A percentile compares a stretch with the other conserved stretches of the same genome.
These are phyloP conservation scores for Debaryomyces castellii DNA, from an alignment of 805 yeast genomes.

Conservation along the genomic window DNA sequence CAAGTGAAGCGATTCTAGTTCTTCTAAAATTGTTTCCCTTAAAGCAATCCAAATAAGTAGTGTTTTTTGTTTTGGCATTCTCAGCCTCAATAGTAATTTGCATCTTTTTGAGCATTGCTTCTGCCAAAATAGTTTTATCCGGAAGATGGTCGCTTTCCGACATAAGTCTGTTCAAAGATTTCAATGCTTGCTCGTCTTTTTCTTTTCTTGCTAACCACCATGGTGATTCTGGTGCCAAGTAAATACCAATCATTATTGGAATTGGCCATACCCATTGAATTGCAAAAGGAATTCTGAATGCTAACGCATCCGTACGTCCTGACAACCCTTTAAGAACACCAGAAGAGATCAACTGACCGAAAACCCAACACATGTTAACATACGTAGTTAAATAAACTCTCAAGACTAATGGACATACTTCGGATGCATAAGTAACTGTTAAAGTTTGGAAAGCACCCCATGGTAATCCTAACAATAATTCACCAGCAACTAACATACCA, in stretches of 20 bases:
- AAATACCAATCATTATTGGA: constrained; percentile 34
- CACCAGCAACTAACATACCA: constrained; percentile 41
- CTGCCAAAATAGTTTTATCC: neutral
- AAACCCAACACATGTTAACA: constrained; percentile 37
- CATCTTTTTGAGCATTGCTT: constrained; percentile 2
- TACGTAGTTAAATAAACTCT: constrained; percentile 40
- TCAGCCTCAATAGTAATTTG: constrained; percentile 3
- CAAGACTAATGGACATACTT: constrained; percentile 41
- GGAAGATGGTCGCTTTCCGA: neutral
- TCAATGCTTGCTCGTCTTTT: constrained; percentile 29
- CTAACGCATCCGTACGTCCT: constrained; percentile 22
- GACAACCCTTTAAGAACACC: constrained; percentile 39
- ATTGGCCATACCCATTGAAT: constrained; percentile 41
- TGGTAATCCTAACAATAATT: constrained; percentile 41
- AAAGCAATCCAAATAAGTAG: constrained; percentile 43
- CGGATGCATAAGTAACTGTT: constrained; percentile 42
- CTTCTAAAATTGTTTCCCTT: constrained; percentile 43
- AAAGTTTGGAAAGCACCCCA: constrained; percentile 45
- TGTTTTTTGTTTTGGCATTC: constrained; percentile 6
- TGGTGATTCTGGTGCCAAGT: constrained; percentile 47
- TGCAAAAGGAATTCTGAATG: constrained; percentile 41
- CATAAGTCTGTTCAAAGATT: constrained; percentile 22
- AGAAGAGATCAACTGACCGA: constrained; percentile 41
- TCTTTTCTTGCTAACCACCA: constrained; percentile 45
- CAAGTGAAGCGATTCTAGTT: constrained; percentile 40